Base-by-base conservation (phyloP, 2,329 filamentous ascomycete genomes). In the Magnaporthiopsis rhizophila region DNA sequence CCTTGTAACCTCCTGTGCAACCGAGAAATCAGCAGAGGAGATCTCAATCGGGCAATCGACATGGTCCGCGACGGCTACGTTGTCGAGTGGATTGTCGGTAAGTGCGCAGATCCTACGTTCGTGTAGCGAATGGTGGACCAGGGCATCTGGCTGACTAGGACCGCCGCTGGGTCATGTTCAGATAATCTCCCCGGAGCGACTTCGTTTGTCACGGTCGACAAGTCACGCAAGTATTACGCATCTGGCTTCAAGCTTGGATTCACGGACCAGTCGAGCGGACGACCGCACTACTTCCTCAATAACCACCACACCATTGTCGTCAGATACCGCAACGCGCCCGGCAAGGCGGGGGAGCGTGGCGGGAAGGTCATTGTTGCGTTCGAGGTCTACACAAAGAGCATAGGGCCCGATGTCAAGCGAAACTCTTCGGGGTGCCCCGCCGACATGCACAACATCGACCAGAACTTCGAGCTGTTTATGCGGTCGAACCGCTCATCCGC, bases 111-210 rank as follows among this genome's bases (percentile, higher is more conserved):
- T 8, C 18, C 11, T 9, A 7, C 45, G 18, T 50, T 50, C 45
- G 18, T 12, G 18, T 7, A n/a, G 45, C 11, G 18, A 6, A 13
- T 18, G 18, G 45, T n/a, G 45, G n/a, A 53, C 7, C 21, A n/a
- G 45, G 21, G 18, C 18, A n/a, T 21, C 45, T n/a, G 7, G 18
- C 45, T 53, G 45, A 53, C 45, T 11, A 53, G 18, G 18, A 21
- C 45, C 8, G 6, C 7, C 11, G 45, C n/a, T 9, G 45, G 21
- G 18, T 4, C 45, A n/a, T 53, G 7, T 28, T 26, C 24, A 62
- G 92, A 97, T 75, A 96, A 96, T 71, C 81, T 97, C 12, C 92
- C 92, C 1, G 92, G 92, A 8, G 92, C 92, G 50, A 96, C 92
- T 11, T 93, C 89, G 74, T 96, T 96, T 72, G 89, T 95, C 34